Conservation (phyloP, 2,329 filamentous ascomycete genomes). For the Xylaria sp. region DNA sequence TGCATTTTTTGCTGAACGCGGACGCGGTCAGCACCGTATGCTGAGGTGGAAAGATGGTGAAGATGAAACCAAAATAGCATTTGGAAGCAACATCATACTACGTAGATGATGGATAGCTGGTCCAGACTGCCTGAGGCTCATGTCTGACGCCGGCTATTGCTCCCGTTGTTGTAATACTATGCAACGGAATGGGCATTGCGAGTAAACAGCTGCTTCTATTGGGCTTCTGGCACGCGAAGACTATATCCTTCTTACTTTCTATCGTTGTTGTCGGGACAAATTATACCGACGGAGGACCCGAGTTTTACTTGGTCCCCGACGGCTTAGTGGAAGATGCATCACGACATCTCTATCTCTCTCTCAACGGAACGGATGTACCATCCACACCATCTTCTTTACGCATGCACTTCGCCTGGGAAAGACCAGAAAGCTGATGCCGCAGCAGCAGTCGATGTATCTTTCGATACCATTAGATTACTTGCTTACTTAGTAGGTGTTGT, state of each 20-base stretch:
- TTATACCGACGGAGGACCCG: conserved; percentile 29
- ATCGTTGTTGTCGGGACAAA: conserved; percentile 11
- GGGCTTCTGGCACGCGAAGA: background rate
- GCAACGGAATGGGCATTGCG: conserved; percentile 12
- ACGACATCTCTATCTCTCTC: conserved; percentile 15
- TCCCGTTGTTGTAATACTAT: conserved; percentile 9
- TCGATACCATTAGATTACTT: conserved; percentile 12
- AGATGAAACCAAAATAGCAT: conserved; percentile 31
- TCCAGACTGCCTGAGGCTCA: conserved; percentile 22
- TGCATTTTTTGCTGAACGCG: conserved; percentile 16
- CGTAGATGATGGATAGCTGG: conserved; percentile 1
- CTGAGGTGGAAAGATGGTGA: conserved; percentile 21
- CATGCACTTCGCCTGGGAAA: conserved; percentile 28
- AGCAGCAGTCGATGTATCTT: conserved; percentile 11
- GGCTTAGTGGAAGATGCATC: conserved; percentile 21
- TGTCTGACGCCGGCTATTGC: conserved; percentile 7
- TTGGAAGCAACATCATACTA: conserved; percentile 11
- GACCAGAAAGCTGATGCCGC: conserved; percentile 4
- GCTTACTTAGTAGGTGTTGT: conserved; percentile 8
- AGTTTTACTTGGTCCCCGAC: conserved; percentile 19
- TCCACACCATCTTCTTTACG: conserved; percentile 23
- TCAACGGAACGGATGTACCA: conserved; percentile 13
- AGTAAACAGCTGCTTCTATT: conserved; percentile 17
- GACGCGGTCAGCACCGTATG: conserved; percentile 36
- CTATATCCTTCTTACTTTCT: conserved; percentile 8